Base-by-base conservation (phyloP, 129 eudicot genomes). In the Logfia minima region DNA sequence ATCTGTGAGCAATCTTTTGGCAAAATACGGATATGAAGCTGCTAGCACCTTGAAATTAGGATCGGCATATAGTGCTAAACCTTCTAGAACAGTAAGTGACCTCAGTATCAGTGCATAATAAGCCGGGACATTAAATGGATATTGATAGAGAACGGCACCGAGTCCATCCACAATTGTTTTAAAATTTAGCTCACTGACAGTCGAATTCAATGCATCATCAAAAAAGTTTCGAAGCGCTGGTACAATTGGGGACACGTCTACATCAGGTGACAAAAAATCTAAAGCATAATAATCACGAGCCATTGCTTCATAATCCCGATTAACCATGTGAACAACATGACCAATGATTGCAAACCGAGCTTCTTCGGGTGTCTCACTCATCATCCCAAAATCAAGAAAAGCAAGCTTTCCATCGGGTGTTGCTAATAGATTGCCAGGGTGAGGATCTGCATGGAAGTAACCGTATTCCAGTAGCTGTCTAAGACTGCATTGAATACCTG, bases 261-360 rank as follows among this genome's bases (percentile, higher is more conserved):
- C 92, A 80, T 94, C 96, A 39, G 96, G 96, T 34, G 97, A 72
- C 65, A 94, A 87, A 85, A 91, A 94, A 74, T 91, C 89, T 58
- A 94, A 74, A 53, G 92, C 96, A 71, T 94, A 94, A 80, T 94
- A 94, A 85, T 91, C 97, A 71, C 91, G 96, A 69, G 98, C 97
- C 98, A 94, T 94, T 22, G 98, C 98, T 87, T 94, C 98, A 68
- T 94, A 91, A 82, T 94, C 98, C 58, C 98, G 89, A 84, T 94
- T 94, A 35, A 94, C 98, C 96, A 94, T 85, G 84, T 94, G 98
- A 59, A 94, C 98, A 77, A 94, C 98, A 78, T 94, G 98, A 78
- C 98, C 98, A 66, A 94, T 94, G 55, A 94, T 94, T n/a, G 98
- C 98, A 70, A 77, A 86, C 60, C 98, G 85, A 66, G 98, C 98